These are phyloP conservation scores for Aspergillus aculeatinus DNA, from an alignment of 2,329 filamentous ascomycete species.

Conservation along the genomic window DNA sequence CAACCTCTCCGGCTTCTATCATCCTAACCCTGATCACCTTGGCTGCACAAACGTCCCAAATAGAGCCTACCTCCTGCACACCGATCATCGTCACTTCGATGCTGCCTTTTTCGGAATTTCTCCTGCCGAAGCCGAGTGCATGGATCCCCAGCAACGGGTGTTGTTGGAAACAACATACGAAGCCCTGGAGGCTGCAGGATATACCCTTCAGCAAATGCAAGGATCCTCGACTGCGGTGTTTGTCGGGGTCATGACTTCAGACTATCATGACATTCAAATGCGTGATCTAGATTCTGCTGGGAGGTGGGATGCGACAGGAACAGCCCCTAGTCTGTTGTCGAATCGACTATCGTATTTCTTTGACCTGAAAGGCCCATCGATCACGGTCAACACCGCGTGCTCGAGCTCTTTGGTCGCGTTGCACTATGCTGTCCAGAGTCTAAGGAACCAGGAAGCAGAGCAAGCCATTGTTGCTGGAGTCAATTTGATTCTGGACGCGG, in stretches of 20 bases:
- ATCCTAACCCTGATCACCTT: conserved; percentile 5
- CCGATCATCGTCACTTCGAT: conserved; percentile 9
- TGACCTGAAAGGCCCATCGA: conserved; percentile 27
- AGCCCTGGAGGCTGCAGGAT: conserved; percentile 3
- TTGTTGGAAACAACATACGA: conserved; percentile 16
- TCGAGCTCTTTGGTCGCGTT: conserved; percentile 37
- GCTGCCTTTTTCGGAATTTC: conserved; percentile 10
- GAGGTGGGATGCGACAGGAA: conserved; percentile 21
- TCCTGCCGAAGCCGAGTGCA: conserved; percentile 10
- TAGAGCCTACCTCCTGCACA: conserved; percentile 1
- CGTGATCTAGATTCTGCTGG: neutral
- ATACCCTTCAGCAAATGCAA: neutral
- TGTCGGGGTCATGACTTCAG: conserved; percentile 10
- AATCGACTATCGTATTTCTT: conserved; percentile 34
- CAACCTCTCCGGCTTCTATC: conserved; percentile 1
- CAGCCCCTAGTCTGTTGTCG: conserved; percentile 31
- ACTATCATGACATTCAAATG: conserved; percentile 6
- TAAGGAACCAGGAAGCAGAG: conserved; percentile 23
- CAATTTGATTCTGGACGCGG: conserved; percentile 18
- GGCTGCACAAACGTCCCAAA: neutral
- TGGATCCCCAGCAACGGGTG: conserved; percentile 14
- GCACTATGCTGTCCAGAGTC: conserved; percentile 26
- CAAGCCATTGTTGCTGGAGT: conserved; percentile 12
- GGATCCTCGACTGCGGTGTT: conserved; percentile 5
- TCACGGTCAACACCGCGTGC: conserved; percentile 47